Evolutionary conservation across 2,329 filamentous ascomycete species (phyloP), one percentile per base, ranked within the genome.

Genomic region (Stagonosporopsis vannaccii): DNA sequence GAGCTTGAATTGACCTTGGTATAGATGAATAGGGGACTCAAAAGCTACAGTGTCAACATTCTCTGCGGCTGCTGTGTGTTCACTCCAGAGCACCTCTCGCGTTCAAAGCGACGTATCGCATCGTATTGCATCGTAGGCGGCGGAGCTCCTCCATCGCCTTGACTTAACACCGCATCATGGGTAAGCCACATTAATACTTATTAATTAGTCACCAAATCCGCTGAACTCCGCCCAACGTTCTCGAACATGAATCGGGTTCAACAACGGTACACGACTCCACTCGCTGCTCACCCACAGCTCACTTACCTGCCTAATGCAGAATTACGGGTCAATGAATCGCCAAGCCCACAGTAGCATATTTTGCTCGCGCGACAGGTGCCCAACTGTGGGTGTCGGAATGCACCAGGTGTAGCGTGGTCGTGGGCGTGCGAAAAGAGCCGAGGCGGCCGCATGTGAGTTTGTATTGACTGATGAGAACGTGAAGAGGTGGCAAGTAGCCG

Each of bases 341-440:
- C 35, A 41, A 46, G 50, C 35, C 23, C 30, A 43, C 37, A 9
- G 11, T 32, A n/a, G 3, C 25, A 41, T n/a, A 22, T 40, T 46
- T 45, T 54, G 28, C 22, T 37, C 35, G 44, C 46, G 19, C 51
- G 40, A 26, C 20, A 54, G 43, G 28, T 56, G 57, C 40, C 32
- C 26, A 23, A 53, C 8, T 37, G 51, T 49, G 33, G 30, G 19
- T 39, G 19, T 46, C 9, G 8, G 32, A 44, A 50, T 39, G 44
- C 44, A 40, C 26, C 39, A 23, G 39, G 6, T 22, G 30, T 39
- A 30, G 35, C 43, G 37, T 33, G 45, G 13, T 30, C 20, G 39
- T 43, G n/a, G 17, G 32, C 26, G 41, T 55, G 30, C 40, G 30
- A 58, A 30, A 17, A 32, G 12, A 46, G 51, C 44, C 55, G 45